Evolutionary conservation across 192 early-diverging fungal species (phyloP).

Genomic region (Gigaspora rosea): DNA sequence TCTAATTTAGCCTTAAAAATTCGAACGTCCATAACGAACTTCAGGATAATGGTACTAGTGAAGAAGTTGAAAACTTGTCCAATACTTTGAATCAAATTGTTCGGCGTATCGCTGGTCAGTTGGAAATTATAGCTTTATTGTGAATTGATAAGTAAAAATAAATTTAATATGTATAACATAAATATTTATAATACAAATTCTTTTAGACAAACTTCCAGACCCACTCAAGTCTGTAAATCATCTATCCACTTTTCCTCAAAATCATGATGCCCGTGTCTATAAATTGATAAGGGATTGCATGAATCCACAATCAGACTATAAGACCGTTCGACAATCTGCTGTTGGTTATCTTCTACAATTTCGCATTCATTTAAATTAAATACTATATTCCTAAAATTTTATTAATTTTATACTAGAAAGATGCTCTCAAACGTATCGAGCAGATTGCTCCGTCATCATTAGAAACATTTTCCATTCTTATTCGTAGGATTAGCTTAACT

Average conservation of each 20-base stretch:
- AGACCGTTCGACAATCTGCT: conserved; percentile 65
- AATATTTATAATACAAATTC: neutral
- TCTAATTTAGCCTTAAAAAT: neutral
- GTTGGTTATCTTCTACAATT: conserved; percentile 34
- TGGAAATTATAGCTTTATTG: neutral
- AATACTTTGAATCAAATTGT: conserved; percentile 55
- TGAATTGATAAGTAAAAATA: neutral
- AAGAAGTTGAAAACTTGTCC: conserved; percentile 46
- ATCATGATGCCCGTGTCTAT: conserved; percentile 69
- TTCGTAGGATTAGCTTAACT: conserved; percentile 75
- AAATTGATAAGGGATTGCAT: conserved; percentile 70
- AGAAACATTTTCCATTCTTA: conserved; percentile 73
- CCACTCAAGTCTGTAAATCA: conserved; percentile 58
- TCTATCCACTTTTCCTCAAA: conserved; percentile 69
- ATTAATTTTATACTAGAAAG: conserved; percentile 42
- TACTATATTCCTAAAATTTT: neutral
- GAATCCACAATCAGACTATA: conserved; percentile 68
- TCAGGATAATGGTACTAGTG: conserved; percentile 45
- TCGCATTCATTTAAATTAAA: neutral
- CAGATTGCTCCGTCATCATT: conserved; percentile 55
- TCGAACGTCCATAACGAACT: neutral
- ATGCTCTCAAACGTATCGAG: conserved; percentile 67
- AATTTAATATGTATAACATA: neutral
- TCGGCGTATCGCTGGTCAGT: conserved; percentile 53
- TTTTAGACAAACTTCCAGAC: conserved; percentile 63